Evolutionary conservation across 2,329 filamentous ascomycete genomes (phyloP).

Genomic region (Alternaria sp.): DNA sequence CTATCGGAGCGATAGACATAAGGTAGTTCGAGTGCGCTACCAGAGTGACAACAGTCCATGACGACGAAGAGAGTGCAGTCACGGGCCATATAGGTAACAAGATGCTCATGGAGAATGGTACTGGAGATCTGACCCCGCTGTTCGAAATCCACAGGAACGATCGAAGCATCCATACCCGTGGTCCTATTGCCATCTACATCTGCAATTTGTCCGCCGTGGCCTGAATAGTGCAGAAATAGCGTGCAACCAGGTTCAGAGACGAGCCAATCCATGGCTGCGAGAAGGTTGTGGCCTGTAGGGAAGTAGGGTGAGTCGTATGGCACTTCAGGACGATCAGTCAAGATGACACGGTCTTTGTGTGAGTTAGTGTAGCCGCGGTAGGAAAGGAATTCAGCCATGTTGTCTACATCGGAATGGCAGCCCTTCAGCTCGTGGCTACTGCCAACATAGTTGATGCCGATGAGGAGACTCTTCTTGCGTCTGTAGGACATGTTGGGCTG

Average conservation of each 20-base stretch:
- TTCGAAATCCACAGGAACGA: conserved; percentile 63
- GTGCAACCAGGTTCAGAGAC: conserved; percentile 61
- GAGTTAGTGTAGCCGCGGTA: conserved; percentile 55
- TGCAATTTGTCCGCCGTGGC: conserved; percentile 64
- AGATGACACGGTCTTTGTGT: conserved; percentile 54
- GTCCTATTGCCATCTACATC: conserved; percentile 53
- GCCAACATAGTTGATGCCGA: conserved; percentile 62
- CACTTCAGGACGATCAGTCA: conserved; percentile 52
- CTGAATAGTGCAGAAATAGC: conserved; percentile 66
- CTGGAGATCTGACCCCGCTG: conserved; percentile 63
- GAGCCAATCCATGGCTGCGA: conserved; percentile 67
- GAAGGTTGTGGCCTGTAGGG: conserved; percentile 55
- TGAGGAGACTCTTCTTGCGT: conserved; percentile 59
- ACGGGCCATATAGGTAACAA: conserved; percentile 62
- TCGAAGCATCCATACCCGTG: conserved; percentile 57
- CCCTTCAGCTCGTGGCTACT: conserved; percentile 56
- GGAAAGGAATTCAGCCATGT: conserved; percentile 57
- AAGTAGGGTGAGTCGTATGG: conserved; percentile 45
- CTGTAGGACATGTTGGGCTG: conserved; percentile 26
- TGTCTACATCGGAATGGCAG: conserved; percentile 60
- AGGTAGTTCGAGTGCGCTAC: conserved; percentile 66
- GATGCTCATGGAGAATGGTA: conserved; percentile 60
- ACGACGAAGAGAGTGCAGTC: conserved; percentile 63
- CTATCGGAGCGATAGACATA: conserved; percentile 66
- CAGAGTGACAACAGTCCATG: conserved; percentile 70